These are phyloP conservation scores for Apophysomyces sp. DNA, from an alignment of 371 early-diverging fungal species.

Conservation along the genomic window DNA sequence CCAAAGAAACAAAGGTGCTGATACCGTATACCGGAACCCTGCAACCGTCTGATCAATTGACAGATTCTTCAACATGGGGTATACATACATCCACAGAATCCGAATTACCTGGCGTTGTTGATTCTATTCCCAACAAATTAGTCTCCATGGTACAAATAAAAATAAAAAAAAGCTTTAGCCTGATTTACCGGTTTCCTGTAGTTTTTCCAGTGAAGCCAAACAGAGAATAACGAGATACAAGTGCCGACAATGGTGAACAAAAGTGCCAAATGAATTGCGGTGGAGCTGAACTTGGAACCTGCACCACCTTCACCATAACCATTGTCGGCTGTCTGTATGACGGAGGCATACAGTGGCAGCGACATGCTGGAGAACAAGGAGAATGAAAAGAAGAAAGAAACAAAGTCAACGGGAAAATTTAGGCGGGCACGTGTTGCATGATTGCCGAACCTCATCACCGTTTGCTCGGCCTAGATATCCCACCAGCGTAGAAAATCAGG, in stretches of 20 bases:
- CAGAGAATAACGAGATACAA: slow-evolving; percentile 68
- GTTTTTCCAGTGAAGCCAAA: slow-evolving; percentile 87
- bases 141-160: background rate
- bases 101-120: slow-evolving; percentile 87
- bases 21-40: slow-evolving; percentile 93
- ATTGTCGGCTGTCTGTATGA: slow-evolving; percentile 3
- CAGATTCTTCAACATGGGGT: background rate
- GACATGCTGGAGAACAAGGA: background rate
- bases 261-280: slow-evolving; percentile 54
- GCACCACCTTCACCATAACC: slow-evolving; percentile 52
- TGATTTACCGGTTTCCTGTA: slow-evolving; percentile 80
- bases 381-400: background rate
- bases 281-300: slow-evolving; percentile 56
- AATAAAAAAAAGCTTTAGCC: background rate
- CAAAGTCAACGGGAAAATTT: background rate
- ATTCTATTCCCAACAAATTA: no score
- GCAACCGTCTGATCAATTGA: background rate
- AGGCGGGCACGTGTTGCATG: slow-evolving; percentile 1
- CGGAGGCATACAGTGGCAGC: background rate
- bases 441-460: background rate
- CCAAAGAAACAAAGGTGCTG: slow-evolving; percentile 79
- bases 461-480: background rate
- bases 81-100: slow-evolving; percentile 82
- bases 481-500: background rate
- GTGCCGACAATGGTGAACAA: slow-evolving; percentile 63